A percentile compares a stretch with the other conserved stretches of the same genome.
phyloP scores from a whole-genome alignment of 768 basidiomycete species.

The Lactarius evosmus region DNA sequence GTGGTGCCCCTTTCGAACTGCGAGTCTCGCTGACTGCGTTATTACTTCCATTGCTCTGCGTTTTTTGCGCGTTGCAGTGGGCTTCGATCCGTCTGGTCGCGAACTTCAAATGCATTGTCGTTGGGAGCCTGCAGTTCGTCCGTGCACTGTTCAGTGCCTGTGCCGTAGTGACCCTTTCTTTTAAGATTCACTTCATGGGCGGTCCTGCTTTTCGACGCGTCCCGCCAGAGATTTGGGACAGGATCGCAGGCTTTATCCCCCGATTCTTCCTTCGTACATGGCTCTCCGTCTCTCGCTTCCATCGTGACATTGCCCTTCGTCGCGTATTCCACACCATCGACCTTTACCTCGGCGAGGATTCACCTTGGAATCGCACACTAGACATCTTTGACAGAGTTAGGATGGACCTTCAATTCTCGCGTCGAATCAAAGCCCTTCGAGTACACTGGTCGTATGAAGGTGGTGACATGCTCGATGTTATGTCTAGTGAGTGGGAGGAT shows the following conservation, averaged over 20 bases:
- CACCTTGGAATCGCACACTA: conserved; percentile 54
- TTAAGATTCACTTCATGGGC: conserved; percentile 50
- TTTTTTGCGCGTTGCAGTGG: conserved; percentile 39
- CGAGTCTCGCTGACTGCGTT: background rate
- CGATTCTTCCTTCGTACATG: conserved; percentile 66
- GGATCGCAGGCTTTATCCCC: conserved; percentile 58
- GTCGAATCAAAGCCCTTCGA: conserved; percentile 53
- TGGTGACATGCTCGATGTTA: conserved; percentile 61
- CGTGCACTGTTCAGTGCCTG: background rate
- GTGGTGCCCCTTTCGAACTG: conserved; percentile 21
- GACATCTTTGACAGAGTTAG: conserved; percentile 69
- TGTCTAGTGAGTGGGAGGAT: conserved; percentile 51
- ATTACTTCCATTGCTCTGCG: background rate
- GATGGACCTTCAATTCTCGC: conserved; percentile 57
- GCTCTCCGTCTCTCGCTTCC: conserved; percentile 62
- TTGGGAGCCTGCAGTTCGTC: conserved; percentile 46
- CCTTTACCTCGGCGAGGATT: conserved; percentile 64
- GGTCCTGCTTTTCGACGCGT: conserved; percentile 60
- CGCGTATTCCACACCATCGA: conserved; percentile 66
- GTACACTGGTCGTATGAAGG: conserved; percentile 71
- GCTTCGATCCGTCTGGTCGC: conserved; percentile 57
- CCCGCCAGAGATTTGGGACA: conserved; percentile 66
- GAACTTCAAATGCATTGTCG: conserved; percentile 50
- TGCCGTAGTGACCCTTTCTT: conserved; percentile 14
- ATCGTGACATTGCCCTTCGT: conserved; percentile 60